These are phyloP conservation scores for Suillus sp. DNA, from an alignment of 768 basidiomycete genomes.

Conservation along the genomic window DNA sequence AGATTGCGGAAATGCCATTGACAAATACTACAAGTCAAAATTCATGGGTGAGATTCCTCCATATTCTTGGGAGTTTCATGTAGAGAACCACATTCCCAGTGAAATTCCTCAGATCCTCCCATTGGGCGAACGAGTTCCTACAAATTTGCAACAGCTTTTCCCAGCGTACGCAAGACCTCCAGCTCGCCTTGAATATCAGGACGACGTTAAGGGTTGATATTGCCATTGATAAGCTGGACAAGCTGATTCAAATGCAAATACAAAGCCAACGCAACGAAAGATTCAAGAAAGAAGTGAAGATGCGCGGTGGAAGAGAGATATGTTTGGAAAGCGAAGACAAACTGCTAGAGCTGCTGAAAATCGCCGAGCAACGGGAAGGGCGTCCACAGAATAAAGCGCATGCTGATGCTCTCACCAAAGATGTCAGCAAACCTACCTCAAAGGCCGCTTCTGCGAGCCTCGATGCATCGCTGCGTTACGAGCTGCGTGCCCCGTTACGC, in stretches of 20 bases:
- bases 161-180: slow-evolving; percentile 37
- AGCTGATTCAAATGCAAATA: neutral
- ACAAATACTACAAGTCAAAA: slow-evolving; percentile 47
- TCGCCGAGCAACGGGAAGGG: neutral
- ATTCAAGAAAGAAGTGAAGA: slow-evolving; percentile 20
- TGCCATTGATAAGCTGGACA: slow-evolving; percentile 18
- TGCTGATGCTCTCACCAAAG: neutral
- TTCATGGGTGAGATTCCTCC: slow-evolving; percentile 36
- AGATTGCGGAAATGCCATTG: slow-evolving; percentile 46
- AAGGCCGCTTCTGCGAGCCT: neutral
- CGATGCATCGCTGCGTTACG: neutral
- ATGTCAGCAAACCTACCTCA: neutral
- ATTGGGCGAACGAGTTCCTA: slow-evolving; percentile 43
- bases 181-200: slow-evolving; percentile 41
- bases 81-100: slow-evolving; percentile 19
- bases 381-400: neutral
- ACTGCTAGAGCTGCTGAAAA: neutral
- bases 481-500: neutral
- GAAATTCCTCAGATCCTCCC: slow-evolving; percentile 34
- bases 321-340: slow-evolving; percentile 20
- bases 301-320: slow-evolving; percentile 37
- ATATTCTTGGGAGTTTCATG: neutral
- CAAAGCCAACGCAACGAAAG: slow-evolving; percentile 31
- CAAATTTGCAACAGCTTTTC: slow-evolving; percentile 36
- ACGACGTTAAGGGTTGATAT: slow-evolving; percentile 38